Conservation (phyloP, 371 early-diverging fungal species). For the Sporodiniella umbellata region DNA sequence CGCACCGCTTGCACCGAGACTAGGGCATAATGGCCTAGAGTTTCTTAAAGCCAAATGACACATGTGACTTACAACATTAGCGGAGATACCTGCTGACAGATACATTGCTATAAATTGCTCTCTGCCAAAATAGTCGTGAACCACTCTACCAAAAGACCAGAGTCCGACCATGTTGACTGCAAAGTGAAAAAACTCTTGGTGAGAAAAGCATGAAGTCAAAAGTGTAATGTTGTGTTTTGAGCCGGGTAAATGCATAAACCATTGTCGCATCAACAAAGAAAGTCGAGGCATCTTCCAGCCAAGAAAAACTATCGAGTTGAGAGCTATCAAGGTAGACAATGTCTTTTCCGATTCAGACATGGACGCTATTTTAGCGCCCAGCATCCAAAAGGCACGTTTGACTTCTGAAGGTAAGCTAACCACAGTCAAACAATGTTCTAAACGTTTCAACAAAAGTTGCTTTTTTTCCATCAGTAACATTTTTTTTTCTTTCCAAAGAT, state of each 20-base stretch:
- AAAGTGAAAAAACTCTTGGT: conserved; percentile 60
- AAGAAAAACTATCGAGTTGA: conserved; percentile 68
- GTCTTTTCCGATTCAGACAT: conserved; percentile 52
- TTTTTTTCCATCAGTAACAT: conserved; percentile 10
- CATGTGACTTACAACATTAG: conserved; percentile 64
- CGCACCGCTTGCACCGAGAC: conserved; percentile 80
- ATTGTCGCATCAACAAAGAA: conserved; percentile 60
- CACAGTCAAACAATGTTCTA: conserved; percentile 1
- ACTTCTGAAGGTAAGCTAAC: conserved; percentile 40
- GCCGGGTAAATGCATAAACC: conserved; percentile 71
- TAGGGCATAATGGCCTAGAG: conserved; percentile 52
- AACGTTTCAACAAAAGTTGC: conserved; percentile 7
- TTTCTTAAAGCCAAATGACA: conserved; percentile 43
- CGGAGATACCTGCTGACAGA: conserved; percentile 57
- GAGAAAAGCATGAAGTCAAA: conserved; percentile 67
- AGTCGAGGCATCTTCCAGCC: conserved; percentile 67
- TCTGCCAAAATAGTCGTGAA: conserved; percentile 46
- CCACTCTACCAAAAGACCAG: conserved; percentile 52
- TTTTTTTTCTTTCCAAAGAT: conserved; percentile 15
- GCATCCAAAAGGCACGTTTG: conserved; percentile 39
- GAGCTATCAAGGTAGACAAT: conserved; percentile 56
- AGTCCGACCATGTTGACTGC: conserved; percentile 69
- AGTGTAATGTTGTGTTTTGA: conserved; percentile 61
- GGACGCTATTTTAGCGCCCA: conserved; percentile 36
- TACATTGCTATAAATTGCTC: conserved; percentile 82